phyloP scores from a whole-genome alignment of 2,329 filamentous ascomycete species.

The Rhynchosporium secalis region DNA sequence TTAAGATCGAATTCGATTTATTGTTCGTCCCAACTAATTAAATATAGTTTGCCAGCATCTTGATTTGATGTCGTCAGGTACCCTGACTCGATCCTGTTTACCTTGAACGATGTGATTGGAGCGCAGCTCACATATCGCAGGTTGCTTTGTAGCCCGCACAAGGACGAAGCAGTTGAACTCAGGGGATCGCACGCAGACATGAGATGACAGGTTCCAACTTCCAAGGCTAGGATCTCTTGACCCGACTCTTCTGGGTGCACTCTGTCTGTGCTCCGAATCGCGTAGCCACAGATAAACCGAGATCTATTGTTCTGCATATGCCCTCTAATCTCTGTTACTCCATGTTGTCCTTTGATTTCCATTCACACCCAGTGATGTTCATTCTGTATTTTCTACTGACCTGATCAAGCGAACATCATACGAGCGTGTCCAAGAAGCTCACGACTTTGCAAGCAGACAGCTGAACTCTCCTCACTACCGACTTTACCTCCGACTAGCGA shows the following conservation, averaged over 20 bases:
- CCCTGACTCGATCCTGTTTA: constrained; percentile 5
- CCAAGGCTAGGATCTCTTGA: neutral
- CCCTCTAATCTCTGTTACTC: constrained; percentile 1
- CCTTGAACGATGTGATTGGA: neutral
- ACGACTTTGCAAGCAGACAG: neutral
- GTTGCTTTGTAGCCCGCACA: neutral
- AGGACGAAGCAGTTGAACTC: neutral
- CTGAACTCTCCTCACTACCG: neutral
- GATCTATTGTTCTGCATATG: neutral
- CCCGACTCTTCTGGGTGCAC: constrained; percentile 2
- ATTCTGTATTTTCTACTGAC: neutral
- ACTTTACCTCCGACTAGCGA: neutral
- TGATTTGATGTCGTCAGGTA: neutral
- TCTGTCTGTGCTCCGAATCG: neutral
- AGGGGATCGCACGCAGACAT: constrained; percentile 9
- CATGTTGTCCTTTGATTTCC: neutral
- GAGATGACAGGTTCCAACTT: constrained; percentile 8
- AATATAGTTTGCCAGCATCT: constrained; percentile 5
- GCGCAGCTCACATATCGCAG: neutral
- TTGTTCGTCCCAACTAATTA: neutral
- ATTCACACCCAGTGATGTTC: neutral
- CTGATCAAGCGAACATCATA: neutral
- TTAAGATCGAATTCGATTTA: neutral
- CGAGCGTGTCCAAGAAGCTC: neutral
- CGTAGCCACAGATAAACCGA: neutral